Conservation (phyloP, 1,284 basidiomycete genomes). For the Flammula alnicola region DNA sequence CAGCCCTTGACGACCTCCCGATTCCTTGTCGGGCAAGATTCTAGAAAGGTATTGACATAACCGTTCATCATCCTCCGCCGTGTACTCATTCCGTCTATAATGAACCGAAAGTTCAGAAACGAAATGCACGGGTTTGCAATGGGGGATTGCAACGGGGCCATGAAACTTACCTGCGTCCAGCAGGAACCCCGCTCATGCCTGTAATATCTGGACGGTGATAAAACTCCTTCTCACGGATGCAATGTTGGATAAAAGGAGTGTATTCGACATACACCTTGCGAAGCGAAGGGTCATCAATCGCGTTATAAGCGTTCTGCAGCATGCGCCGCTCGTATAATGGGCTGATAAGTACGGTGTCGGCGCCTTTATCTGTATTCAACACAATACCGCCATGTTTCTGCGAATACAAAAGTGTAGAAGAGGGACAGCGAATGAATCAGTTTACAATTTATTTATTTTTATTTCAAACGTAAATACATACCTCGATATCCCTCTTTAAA, state of each 20-base stretch:
- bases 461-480: too few relatives aligned
- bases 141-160: background rate
- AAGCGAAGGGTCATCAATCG: slow-evolving; percentile 11
- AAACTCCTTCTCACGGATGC: slow-evolving; percentile 27
- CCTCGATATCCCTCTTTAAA: too few relatives aligned
- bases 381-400: slow-evolving; percentile 39
- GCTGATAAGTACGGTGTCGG: slow-evolving; percentile 34
- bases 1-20: slow-evolving; percentile 44
- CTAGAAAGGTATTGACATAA: slow-evolving; percentile 42
- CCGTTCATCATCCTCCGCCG: slow-evolving; percentile 39
- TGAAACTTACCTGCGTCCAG: slow-evolving; percentile 21
- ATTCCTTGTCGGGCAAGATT: slow-evolving; percentile 34
- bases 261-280: slow-evolving; percentile 33
- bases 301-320: slow-evolving; percentile 24
- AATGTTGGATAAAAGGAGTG: slow-evolving; percentile 31
- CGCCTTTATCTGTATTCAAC: slow-evolving; percentile 20
- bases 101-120: background rate
- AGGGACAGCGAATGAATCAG: background rate
- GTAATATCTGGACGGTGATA: slow-evolving; percentile 26
- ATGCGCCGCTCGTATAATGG: background rate
- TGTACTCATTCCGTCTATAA: slow-evolving; percentile 34
- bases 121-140: too few relatives aligned
- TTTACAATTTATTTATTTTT: too few relatives aligned
- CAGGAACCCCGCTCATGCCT: slow-evolving; percentile 37
- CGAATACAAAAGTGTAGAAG: background rate